These are phyloP conservation scores for Syzygium jambos DNA, from an alignment of 345 rosid species.

Conservation along the genomic window DNA sequence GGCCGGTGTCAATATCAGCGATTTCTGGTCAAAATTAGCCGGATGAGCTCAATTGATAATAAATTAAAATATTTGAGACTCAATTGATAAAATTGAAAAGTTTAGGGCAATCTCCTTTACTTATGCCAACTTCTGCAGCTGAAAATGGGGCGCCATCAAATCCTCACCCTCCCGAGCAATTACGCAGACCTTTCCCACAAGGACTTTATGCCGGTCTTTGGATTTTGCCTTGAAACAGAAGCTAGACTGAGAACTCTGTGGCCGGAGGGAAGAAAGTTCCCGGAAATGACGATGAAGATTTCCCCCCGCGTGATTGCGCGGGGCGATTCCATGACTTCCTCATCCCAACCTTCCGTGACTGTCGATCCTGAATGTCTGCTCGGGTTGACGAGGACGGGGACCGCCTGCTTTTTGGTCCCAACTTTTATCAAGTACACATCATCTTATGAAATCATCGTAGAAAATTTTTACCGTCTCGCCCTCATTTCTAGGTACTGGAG, in stretches of 20 bases:
- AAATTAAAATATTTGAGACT: too few species aligned
- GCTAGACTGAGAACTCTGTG: not conserved
- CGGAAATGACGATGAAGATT: not conserved
- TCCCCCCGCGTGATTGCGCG: rapidly evolving
- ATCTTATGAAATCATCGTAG: not conserved
- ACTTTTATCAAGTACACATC: not conserved
- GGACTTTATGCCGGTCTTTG: not conserved
- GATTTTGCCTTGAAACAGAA: not conserved
- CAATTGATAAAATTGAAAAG: too few species aligned
- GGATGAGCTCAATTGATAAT: too few species aligned
- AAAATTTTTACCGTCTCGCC: not conserved
- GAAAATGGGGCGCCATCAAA: not conserved
- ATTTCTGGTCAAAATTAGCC: too few species aligned
- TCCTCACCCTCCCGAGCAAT: not conserved
- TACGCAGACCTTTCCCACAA: not conserved
- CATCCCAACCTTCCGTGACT: not conserved
- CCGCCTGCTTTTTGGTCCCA: not conserved
- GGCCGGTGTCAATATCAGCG: too few species aligned
- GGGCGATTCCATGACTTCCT: not conserved
- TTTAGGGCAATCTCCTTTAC: not conserved
- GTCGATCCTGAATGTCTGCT: not conserved
- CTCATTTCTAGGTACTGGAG: not conserved
- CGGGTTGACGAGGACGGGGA: not conserved
- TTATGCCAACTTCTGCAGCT: not conserved
- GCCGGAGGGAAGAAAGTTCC: not conserved